Percentiles rank a stretch among this genome's conserved stretches.
Evolutionary conservation across 2,329 filamentous ascomycete genomes (phyloP).

Genomic region (Alternaria rosae): DNA sequence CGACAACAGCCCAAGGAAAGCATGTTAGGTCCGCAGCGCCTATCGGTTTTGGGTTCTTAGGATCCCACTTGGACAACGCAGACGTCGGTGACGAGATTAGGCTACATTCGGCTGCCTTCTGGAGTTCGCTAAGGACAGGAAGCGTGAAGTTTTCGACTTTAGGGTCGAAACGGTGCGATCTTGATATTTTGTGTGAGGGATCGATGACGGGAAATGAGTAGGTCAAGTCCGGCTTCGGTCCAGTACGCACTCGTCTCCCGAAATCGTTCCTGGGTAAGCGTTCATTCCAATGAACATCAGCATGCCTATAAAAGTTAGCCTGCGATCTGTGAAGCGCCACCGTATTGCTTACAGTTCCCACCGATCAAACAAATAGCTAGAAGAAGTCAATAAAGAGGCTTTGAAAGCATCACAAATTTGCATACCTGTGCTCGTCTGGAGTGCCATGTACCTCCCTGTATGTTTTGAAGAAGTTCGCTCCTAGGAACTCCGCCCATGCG

Average conservation of each 20-base stretch:
- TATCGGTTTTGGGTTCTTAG: not conserved
- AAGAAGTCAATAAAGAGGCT: no score
- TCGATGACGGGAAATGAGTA: slow-evolving; percentile 20
- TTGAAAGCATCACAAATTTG: not conserved
- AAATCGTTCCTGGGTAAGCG: slow-evolving; percentile 3
- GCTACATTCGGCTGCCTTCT: not conserved
- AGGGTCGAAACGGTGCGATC: not conserved
- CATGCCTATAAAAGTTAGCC: no score
- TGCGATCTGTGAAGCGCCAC: no score
- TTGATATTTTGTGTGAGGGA: not conserved
- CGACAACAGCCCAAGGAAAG: slow-evolving; percentile 26
- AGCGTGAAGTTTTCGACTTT: slow-evolving; percentile 12
- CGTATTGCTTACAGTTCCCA: no score
- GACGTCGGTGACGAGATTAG: slow-evolving; percentile 8
- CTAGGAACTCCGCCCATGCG: slow-evolving; percentile 1
- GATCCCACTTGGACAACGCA: not conserved
- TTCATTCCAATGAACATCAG: not conserved
- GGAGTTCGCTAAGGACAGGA: slow-evolving; percentile 10
- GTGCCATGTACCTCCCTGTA: slow-evolving; percentile 5
- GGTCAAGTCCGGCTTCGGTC: slow-evolving; percentile 22
- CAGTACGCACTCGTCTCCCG: not conserved
- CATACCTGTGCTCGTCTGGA: not conserved
- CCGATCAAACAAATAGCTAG: no score
- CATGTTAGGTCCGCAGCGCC: slow-evolving; percentile 15
- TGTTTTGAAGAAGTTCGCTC: slow-evolving; percentile 6